phyloP scores from a whole-genome alignment of 331 rosid species.

The Erythrophleum ivorense region DNA sequence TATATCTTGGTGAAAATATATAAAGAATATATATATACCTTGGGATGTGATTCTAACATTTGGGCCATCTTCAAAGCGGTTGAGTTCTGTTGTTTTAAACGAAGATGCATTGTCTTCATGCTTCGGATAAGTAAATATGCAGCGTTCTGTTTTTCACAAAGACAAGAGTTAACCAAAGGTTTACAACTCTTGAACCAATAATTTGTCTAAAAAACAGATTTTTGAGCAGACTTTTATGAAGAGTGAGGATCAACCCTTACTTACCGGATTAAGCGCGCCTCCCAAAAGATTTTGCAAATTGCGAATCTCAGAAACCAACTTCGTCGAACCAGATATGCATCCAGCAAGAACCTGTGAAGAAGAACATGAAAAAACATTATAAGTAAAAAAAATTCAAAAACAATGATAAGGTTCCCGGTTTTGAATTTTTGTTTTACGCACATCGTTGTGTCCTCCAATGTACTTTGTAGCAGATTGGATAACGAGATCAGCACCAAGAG shows the following conservation, averaged over 20 bases:
- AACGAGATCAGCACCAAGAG: conserved; percentile 87
- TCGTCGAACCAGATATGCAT: conserved; percentile 71
- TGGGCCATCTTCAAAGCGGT: conserved; percentile 80
- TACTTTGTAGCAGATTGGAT: conserved; percentile 85
- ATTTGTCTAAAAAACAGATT: too few relatives aligned
- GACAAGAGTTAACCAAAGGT: too few relatives aligned
- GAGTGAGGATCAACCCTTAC: too few relatives aligned
- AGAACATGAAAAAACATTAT: too few relatives aligned
- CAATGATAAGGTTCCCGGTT: too few relatives aligned
- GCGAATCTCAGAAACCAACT: conserved; percentile 73
- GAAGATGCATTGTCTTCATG: conserved; percentile 93
- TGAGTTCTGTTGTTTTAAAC: conserved; percentile 89
- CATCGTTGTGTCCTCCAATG: conserved; percentile 92
- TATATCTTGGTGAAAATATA: too few relatives aligned
- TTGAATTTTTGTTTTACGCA: conserved; percentile 41
- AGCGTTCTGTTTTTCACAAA: conserved; percentile 92
- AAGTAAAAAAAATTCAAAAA: too few relatives aligned
- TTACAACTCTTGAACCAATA: too few relatives aligned
- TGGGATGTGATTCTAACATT: conserved; percentile 96
- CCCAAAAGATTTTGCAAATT: conserved; percentile 83
- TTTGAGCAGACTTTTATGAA: too few relatives aligned
- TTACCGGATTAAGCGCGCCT: conserved; percentile 86
- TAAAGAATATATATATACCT: too few relatives aligned
- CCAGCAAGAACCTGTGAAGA: conserved; percentile 84
- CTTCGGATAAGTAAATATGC: conserved; percentile 89